Conservation (phyloP, 2,329 filamentous ascomycete genomes). For the Colletotrichum lupini region DNA sequence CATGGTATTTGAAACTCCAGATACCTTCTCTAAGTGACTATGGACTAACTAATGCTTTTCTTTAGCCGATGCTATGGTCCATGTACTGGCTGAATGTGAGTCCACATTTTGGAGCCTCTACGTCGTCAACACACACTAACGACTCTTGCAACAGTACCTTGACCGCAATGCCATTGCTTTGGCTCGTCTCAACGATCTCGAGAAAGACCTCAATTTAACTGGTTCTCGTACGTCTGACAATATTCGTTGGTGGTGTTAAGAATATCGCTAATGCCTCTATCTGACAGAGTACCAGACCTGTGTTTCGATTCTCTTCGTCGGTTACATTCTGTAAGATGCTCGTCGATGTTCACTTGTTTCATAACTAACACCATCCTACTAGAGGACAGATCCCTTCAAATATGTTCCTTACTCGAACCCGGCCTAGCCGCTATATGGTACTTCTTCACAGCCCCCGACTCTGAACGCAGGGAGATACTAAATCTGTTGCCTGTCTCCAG, state of each 20-base stretch:
- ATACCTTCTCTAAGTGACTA: neutral
- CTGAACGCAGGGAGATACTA: neutral
- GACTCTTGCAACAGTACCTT: neutral
- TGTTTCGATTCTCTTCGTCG: constrained; percentile 48
- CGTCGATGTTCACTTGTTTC: rapidly evolving
- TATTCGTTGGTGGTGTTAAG: no score
- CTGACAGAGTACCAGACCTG: constrained; percentile 46
- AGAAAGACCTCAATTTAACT: constrained; percentile 38
- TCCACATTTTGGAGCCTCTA: neutral
- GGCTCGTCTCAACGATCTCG: constrained; percentile 38
- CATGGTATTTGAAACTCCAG: constrained; percentile 40
- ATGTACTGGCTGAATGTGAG: constrained; percentile 39
- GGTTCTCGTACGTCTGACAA: constrained; percentile 16
- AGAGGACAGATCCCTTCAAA: constrained; percentile 36
- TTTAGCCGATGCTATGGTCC: constrained; percentile 37
- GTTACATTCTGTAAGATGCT: constrained; percentile 36
- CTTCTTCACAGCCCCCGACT: no score
- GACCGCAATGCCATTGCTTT: constrained; percentile 37
- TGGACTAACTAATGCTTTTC: neutral
- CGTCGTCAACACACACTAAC: neutral
- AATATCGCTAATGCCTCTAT: neutral
- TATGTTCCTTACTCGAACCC: constrained; percentile 36
- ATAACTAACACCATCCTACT: neutral
- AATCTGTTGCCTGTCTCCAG: neutral
- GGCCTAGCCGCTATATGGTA: constrained; percentile 37